Evolutionary conservation across 192 early-diverging fungal genomes (phyloP), one percentile per base, ranked within the genome.

Genomic region (Umbelopsis sp.): DNA sequence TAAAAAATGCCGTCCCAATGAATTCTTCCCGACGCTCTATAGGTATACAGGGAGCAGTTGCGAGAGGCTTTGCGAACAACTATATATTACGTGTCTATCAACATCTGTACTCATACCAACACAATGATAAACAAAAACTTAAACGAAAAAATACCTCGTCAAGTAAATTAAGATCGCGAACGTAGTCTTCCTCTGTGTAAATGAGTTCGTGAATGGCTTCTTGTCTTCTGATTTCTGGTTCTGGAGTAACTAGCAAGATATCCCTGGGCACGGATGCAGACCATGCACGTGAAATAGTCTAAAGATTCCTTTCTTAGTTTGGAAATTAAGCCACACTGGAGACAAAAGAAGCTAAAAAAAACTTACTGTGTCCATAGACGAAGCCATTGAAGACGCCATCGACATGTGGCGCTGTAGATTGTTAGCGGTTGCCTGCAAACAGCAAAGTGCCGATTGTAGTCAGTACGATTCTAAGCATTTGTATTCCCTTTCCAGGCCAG

Each of bases 121-220:
- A 30, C 27, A 30, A 30, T 30, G 3, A 30, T 2, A 4, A 21
- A 46, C 1, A 68, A 68, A 51, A 69, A 68, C 16, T 16, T 30
- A 25, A 49, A 27, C 33, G 8, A 1, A 49, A 5, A 7, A 48
- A 18, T 73, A 73, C 76, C 51, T 78, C 76, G 2, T 94, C 89
- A n/a, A 95, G 81, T 58, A 93, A 84, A 47, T 90, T 83, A 30
- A 99, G 84, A 83, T 99, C 97, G 22, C 88, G 83, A 21, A 97
- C 87, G 75, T 97, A 99, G 72, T 98, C 97, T 27, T 86, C 85
- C 79, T 99, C 97, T 0, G 97, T 99, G 55, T 90, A 84, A 27
- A 96, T 86, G 8, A 97, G 87, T 76, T 99, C 97, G 78, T 90
- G 91, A 65, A 99, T 97, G 13, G 97, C 91, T 79, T 99, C 97